Conservation (phyloP, 31 red algal species). For the Endocladia muricata region DNA sequence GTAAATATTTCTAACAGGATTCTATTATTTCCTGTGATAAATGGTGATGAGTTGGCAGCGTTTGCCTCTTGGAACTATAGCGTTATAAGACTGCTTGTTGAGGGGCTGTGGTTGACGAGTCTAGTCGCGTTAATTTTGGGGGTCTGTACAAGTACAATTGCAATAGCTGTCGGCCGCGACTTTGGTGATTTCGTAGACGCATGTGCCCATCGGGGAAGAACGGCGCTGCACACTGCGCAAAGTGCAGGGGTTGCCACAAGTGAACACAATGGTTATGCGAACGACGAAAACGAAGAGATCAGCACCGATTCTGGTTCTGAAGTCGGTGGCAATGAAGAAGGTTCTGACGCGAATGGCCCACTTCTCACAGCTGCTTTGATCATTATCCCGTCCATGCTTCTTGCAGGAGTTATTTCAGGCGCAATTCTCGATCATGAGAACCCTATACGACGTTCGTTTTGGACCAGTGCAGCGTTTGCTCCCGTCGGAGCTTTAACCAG, state of each 20-base stretch:
- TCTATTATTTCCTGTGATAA: too few species aligned
- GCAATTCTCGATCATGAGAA: not conserved
- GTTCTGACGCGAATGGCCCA: not conserved
- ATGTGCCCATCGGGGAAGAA: too few species aligned
- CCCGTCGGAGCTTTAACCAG: conserved; percentile 35
- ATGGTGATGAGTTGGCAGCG: too few species aligned
- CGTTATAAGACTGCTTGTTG: conserved; percentile 10
- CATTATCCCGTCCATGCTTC: not conserved
- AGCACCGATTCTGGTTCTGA: not conserved
- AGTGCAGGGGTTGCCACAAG: too few species aligned
- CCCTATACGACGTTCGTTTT: conserved; percentile 8
- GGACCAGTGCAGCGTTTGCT: conserved; percentile 22
- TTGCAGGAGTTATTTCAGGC: conserved; percentile 2
- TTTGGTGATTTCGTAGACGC: conserved; percentile 4
- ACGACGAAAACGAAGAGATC: not conserved
- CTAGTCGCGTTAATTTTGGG: conserved; percentile 24
- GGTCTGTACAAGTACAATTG: conserved; percentile 4
- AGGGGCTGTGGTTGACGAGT: conserved; percentile 13
- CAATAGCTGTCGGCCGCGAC: conserved; percentile 13
- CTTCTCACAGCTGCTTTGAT: not conserved
- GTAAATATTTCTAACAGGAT: too few species aligned
- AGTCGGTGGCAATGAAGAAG: not conserved
- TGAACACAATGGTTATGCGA: too few species aligned
- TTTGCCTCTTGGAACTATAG: conserved; percentile 51
- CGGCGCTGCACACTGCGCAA: too few species aligned